Base-by-base conservation (phyloP, 1,284 basidiomycete genomes). In the Tetrapyrgos nigripes region DNA sequence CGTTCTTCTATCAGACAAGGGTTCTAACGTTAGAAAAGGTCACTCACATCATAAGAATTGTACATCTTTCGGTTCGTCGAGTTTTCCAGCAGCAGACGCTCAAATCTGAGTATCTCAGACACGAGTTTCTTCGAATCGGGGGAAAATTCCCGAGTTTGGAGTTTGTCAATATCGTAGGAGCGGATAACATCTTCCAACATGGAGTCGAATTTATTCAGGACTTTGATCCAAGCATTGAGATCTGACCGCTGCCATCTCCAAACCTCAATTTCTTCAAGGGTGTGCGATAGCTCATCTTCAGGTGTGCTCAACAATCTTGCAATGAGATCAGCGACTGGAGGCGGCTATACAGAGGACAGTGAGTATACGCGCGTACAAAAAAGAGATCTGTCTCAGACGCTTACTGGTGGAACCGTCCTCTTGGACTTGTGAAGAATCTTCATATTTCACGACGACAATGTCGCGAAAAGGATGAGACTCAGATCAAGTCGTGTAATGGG, bases 161-260 rank as follows among this genome's bases (percentile, higher is more conserved):
- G 80, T 65, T 88, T 88, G 73, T 93, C 91, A 63, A 94, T 81
- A 59, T 88, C 86, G 74, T 98, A 97, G 75, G 91, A 89, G 62
- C 83, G 83, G 72, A 97, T 92, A 62, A 91, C 82, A 49, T 87
- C 85, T 70, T 93, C 94, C 63, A 99, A 83, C 62, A 97, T 88
- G 60, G 81, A 79, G 76, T 98, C 97, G 73, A 99, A 97, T 72
- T 93, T 92, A 81, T 99, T 97, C 50, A 99, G 87, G 58, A 96
- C 93, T 69, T 89, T 89, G 69, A 94, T 90, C 97, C 97, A 99
- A 58, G 93, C 91, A 78, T 98, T 95, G 60, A 99, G 84, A 81
- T 99, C 97, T 58, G 96, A 97, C 64, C 97, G 87, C 27, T 96
- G 94, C 91, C 94, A 99, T 75, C 86, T 90, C 97, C 97, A 99